phyloP scores from a whole-genome alignment of 345 rosid genomes.

The Corchorus olitorius region DNA sequence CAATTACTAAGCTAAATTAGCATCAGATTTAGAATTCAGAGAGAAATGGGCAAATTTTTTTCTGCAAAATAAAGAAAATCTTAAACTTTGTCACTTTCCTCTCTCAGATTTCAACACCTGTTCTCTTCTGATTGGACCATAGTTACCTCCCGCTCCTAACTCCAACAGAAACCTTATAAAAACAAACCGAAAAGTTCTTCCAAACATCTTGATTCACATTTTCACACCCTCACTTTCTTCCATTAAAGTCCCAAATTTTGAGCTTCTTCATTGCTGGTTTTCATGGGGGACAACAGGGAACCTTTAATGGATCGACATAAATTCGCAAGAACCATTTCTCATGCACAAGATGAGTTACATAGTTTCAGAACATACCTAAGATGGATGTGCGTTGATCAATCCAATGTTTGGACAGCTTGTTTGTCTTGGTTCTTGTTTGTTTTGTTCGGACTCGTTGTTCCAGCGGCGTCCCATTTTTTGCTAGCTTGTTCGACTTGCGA shows the following conservation, averaged over 20 bases:
- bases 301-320: constrained; percentile 36
- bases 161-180: not conserved
- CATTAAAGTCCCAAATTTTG: not conserved
- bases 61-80: too few relatives aligned
- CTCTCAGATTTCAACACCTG: not conserved
- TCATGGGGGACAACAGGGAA: constrained; percentile 47
- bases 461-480: constrained; percentile 71
- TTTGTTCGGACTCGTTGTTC: constrained; percentile 61
- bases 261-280: not conserved
- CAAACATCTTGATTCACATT: not conserved
- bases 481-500: constrained; percentile 82
- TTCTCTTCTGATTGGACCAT: not conserved
- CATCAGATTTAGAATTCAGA: not conserved
- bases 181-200: not conserved
- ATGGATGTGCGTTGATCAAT: constrained; percentile 96
- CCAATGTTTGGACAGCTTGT: constrained; percentile 48
- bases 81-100: not conserved
- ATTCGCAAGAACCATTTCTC: constrained; percentile 51
- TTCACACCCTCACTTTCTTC: not conserved
- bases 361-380: constrained; percentile 74
- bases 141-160: not conserved
- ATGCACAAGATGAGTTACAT: constrained; percentile 74
- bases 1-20: not conserved
- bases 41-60: not conserved
- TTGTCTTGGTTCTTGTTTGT: constrained; percentile 81